Base-by-base conservation (phyloP, 768 basidiomycete species). In the Boletus fagicola region DNA sequence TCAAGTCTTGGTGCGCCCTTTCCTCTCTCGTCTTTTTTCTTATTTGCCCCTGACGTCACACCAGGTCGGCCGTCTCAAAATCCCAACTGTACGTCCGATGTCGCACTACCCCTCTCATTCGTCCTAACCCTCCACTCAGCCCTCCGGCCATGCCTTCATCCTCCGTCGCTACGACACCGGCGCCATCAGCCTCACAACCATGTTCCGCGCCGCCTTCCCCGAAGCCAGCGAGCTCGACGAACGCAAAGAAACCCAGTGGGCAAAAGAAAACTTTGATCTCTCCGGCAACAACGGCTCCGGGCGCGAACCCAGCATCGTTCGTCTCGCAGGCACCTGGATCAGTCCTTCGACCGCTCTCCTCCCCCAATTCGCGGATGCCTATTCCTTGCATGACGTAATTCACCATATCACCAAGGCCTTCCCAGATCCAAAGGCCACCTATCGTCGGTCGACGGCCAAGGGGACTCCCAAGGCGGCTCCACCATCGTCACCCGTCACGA, bases 161-260 rank as follows among this genome's bases (percentile, higher is more conserved):
- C 86, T 98, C 36, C 85, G 94, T 45, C 86, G 95, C 53, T 94
- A 90, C 65, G 95, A 98, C 74, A 96, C 94, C 4, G 87, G 90
- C 57, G 93, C 93, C 20, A 83, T 98, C 74, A 90, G 88, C 61
- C 82, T 94, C 11, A 96, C 94, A 11, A 96, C 94, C 55, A 96
- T 98, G 94, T 96, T 91, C 76, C 90, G 94, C 57, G 94, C 94
- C 9, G 93, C 93, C 0, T 98, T 93, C 72, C 94, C 94, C 11
- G 83, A 79, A 39, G 90, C 93, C 4, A 76, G 77, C 43, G 91
- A 94, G 2, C 76, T 80, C 48, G 85, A 88, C 18, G 94, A 98
- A 72, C 87, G 83, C 70, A 75, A 74, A 13, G 94, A 97, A 72
- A 78, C 89, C 42, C 80, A 83, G 42, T 96, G 92, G 91, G 87